Evolutionary conservation across 257 asterid species (phyloP).

Genomic region (Nyctanthes arbortristis): DNA sequence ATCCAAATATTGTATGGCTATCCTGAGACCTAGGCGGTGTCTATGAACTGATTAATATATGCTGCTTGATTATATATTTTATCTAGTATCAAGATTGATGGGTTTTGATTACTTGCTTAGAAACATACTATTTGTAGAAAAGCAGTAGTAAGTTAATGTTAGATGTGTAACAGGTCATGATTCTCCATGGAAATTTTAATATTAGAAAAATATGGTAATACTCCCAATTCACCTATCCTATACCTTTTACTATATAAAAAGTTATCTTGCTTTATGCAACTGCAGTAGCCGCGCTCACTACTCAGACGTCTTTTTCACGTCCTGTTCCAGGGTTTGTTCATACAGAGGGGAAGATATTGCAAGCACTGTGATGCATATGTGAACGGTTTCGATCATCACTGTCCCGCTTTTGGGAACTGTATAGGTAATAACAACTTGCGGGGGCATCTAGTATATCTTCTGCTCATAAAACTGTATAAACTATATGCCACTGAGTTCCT

Average conservation of each 20-base stretch:
- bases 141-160: not conserved
- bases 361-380: conserved; percentile 47
- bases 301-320: conserved; percentile 7
- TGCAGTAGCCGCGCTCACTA: too few relatives aligned
- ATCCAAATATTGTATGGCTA: not conserved
- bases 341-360: conserved; percentile 47
- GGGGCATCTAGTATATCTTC: not conserved
- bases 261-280: too few relatives aligned
- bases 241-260: too few relatives aligned
- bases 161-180: not conserved
- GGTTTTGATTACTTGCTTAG: not conserved
- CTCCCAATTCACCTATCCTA: conserved; percentile 9
- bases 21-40: not conserved
- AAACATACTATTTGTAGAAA: not conserved
- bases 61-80: not conserved
- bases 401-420: conserved; percentile 69
- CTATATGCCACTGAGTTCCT: conserved; percentile 4
- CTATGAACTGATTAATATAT: not conserved
- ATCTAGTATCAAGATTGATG: not conserved
- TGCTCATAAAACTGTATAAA: not conserved
- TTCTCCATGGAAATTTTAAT: not conserved
- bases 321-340: conserved; percentile 30
- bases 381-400: conserved; percentile 59
- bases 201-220: not conserved
- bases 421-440: conserved; percentile 35